phyloP scores from a whole-genome alignment of 2,329 filamentous ascomycete species.

The Neofusicoccum sp. region DNA sequence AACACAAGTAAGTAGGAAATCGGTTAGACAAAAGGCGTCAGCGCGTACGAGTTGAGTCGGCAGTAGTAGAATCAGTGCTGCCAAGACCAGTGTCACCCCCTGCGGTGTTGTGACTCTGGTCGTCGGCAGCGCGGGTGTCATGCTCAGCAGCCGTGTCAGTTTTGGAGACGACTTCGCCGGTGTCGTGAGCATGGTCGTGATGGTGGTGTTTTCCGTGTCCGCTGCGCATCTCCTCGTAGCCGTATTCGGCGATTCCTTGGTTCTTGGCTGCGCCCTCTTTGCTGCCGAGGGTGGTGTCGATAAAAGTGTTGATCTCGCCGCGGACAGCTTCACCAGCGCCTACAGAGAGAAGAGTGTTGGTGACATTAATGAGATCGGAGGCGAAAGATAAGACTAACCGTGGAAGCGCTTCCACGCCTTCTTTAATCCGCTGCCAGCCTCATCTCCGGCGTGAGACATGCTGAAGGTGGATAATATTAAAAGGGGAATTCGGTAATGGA shows the following conservation, averaged over 20 bases:
- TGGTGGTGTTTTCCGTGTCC: constrained; percentile 24
- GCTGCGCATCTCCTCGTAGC: constrained; percentile 37
- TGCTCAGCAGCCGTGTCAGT: constrained; percentile 32
- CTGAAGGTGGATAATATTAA: constrained; percentile 27
- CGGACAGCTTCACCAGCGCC: constrained; percentile 43
- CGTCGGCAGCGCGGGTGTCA: constrained; percentile 28
- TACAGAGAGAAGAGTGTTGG: constrained; percentile 23
- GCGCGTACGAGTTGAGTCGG: neutral
- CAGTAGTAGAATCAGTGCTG: neutral
- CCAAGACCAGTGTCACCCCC: constrained; percentile 5
- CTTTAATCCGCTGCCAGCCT: constrained; percentile 35
- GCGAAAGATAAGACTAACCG: constrained; percentile 27
- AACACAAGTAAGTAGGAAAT: neutral
- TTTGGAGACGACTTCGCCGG: constrained; percentile 34
- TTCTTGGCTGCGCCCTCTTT: constrained; percentile 33
- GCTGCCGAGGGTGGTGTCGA: constrained; percentile 38
- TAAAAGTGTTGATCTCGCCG: constrained; percentile 39
- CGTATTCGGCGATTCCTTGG: constrained; percentile 35
- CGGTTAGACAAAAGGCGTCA: neutral
- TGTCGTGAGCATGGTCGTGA: constrained; percentile 15
- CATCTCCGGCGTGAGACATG: constrained; percentile 28
- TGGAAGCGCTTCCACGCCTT: constrained; percentile 40
- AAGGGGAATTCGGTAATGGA: neutral
- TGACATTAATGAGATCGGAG: constrained; percentile 22
- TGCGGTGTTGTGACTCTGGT: constrained; percentile 25